phyloP scores from a whole-genome alignment of 192 early-diverging fungal species.

The Fimicolochytrium jonesii region DNA sequence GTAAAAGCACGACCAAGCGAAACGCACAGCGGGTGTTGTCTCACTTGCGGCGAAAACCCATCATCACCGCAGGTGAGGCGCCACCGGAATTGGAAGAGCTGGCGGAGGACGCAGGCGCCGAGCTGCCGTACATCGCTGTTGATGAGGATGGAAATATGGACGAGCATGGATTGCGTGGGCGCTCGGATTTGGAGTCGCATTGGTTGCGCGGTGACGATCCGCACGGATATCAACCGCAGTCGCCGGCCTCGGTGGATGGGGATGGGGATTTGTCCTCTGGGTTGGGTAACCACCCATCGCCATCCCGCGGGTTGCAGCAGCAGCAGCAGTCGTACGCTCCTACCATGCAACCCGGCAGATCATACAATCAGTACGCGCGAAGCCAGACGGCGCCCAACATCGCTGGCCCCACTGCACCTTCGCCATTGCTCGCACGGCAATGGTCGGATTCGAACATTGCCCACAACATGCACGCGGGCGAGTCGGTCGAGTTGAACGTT shows the following conservation, averaged over 20 bases:
- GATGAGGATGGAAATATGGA: neutral
- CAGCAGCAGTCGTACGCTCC: too few species aligned
- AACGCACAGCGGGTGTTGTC: slow-evolving; percentile 8
- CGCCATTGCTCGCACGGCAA: too few species aligned
- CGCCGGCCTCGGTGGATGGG: neutral
- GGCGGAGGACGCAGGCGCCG: slow-evolving; percentile 1
- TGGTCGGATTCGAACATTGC: too few species aligned
- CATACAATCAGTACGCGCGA: too few species aligned
- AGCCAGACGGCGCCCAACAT: too few species aligned
- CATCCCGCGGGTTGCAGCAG: too few species aligned
- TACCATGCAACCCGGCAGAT: too few species aligned
- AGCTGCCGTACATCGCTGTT: neutral
- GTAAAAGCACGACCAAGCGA: neutral
- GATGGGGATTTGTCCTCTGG: too few species aligned
- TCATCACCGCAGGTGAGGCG: neutral
- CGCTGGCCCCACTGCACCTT: too few species aligned
- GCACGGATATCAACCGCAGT: neutral
- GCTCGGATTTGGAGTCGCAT: neutral
- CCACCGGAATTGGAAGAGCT: slow-evolving; percentile 8
- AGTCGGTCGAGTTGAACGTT: too few species aligned
- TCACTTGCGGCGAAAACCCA: neutral
- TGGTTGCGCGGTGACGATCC: neutral
- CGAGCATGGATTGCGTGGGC: neutral
- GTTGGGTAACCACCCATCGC: neutral
- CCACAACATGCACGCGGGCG: too few species aligned